These are phyloP conservation scores for Coemansia reversa DNA, from an alignment of 192 early-diverging fungal genomes.

Conservation along the genomic window DNA sequence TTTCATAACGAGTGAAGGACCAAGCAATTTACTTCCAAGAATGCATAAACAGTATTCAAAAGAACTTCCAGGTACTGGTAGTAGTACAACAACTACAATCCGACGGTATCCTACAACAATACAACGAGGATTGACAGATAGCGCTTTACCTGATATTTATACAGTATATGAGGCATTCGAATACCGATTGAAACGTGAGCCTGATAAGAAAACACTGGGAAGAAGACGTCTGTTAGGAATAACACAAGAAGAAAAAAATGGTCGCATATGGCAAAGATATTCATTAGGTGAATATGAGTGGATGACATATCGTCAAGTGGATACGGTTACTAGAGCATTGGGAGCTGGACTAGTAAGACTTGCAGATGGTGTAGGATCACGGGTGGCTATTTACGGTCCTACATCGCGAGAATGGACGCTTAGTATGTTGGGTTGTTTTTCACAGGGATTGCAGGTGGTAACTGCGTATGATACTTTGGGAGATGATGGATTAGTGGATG, in stretches of 20 bases:
- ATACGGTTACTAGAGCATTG: constrained; percentile 54
- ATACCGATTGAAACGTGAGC: constrained; percentile 58
- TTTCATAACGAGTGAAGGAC: neutral
- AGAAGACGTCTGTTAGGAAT: constrained; percentile 63
- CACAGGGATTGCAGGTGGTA: constrained; percentile 71
- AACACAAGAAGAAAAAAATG: constrained; percentile 56
- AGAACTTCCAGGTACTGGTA: constrained; percentile 16
- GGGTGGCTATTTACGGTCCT: constrained; percentile 68
- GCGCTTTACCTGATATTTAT: constrained; percentile 48
- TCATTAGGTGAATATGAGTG: constrained; percentile 78
- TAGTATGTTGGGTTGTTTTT: constrained; percentile 55
- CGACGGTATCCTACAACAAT: constrained; percentile 30
- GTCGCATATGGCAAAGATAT: constrained; percentile 74
- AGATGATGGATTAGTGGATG: constrained; percentile 77
- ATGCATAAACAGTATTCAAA: constrained; percentile 25
- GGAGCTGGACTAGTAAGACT: constrained; percentile 75
- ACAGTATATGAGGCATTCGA: constrained; percentile 74
- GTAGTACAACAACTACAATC: constrained; percentile 23
- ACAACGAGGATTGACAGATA: constrained; percentile 14
- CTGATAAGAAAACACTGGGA: constrained; percentile 67
- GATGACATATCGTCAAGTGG: constrained; percentile 74
- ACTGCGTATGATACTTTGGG: constrained; percentile 87
- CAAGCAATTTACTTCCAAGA: neutral
- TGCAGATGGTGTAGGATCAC: constrained; percentile 50
- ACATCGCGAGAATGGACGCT: constrained; percentile 59